These are phyloP conservation scores for Trifolium pratense DNA, from an alignment of 306 rosid species.

Conservation along the genomic window DNA sequence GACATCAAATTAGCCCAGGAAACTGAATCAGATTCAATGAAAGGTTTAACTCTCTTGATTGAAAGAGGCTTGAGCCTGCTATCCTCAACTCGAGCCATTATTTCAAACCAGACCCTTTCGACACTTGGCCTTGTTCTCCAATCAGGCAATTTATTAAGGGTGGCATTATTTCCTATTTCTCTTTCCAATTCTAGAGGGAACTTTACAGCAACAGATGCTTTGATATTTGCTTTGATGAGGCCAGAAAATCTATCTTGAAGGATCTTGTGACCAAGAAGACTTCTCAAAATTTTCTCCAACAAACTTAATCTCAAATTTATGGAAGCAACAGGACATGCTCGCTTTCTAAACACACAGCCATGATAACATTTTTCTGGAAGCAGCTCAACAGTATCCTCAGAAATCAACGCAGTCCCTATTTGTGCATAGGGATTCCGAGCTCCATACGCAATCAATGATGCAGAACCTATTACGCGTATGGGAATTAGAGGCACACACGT, in stretches of 20 bases:
- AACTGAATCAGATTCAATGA: slow-evolving; percentile 64
- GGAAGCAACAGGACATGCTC: slow-evolving; percentile 63
- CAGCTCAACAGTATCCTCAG: slow-evolving; percentile 70
- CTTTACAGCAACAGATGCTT: slow-evolving; percentile 59
- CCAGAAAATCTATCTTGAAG: slow-evolving; percentile 50
- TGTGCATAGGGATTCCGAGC: slow-evolving; percentile 56
- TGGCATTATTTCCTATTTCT: slow-evolving; percentile 43
- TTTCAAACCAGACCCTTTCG: slow-evolving; percentile 70
- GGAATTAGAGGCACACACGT: slow-evolving; percentile 69
- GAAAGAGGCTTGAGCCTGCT: slow-evolving; percentile 58
- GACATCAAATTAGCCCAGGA: slow-evolving; percentile 80
- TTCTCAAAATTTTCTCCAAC: slow-evolving; percentile 66
- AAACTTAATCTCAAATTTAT: slow-evolving; percentile 53
- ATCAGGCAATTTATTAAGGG: slow-evolving; percentile 46
- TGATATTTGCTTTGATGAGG: slow-evolving; percentile 69
- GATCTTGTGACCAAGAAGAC: slow-evolving; percentile 56
- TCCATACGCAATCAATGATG: slow-evolving; percentile 67
- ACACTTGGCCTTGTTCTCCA: slow-evolving; percentile 78
- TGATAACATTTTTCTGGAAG: slow-evolving; percentile 81
- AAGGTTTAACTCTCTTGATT: slow-evolving; percentile 62
- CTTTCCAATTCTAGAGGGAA: slow-evolving; percentile 77
- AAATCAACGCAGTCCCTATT: slow-evolving; percentile 53
- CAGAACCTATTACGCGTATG: slow-evolving; percentile 67
- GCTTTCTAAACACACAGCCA: slow-evolving; percentile 45
- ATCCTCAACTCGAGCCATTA: slow-evolving; percentile 63